Evolutionary conservation across 495 filamentous ascomycete genomes (phyloP), one percentile per base, ranked within the genome.

Genomic region (Tuber melanosporum): DNA sequence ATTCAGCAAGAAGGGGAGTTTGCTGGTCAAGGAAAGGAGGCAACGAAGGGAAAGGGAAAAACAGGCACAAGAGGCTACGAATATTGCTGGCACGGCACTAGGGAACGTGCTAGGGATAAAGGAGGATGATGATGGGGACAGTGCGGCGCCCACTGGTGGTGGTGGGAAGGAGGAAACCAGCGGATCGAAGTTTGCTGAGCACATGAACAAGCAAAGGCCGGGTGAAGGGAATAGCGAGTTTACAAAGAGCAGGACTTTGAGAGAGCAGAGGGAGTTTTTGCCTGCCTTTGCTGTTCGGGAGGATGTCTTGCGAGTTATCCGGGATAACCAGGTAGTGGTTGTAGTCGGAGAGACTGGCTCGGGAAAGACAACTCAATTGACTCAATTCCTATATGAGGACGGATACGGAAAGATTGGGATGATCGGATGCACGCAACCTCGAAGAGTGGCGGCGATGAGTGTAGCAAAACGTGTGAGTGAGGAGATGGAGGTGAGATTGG

Each of bases 381-480:
- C 95, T 0, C 95, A 99, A 81, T 99, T 94, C 78, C 87, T 99
- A 3, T 94, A 94, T 20, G 95, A 99, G 84, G 95, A 89, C 71
- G 95, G 95, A 1, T 98, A 94, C 82, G 92, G 90, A 10, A 93
- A 95, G 78, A 86, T 91, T 75, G 96, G 95, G 57, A 94, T 97
- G 81, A 97, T 99, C 79, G 95, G 95, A 36, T 99, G 96, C 84
- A 99, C 95, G 4, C 95, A 99, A 79, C 95, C 95, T 62, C 92
- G 95, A 77, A 93, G 96, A 87, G 95, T 99, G 3, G 95, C 95
- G 57, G 95, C 95, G 26, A 97, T 98, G 90, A 96, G 92, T 26
- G 95, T 99, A 36, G 95, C 95, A 17, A 98, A 98, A 84, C 93
- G 96, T 86, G 96, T 99, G 41, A 94, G 93, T 78, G 96, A 99